Base-by-base conservation (phyloP, 805 yeast species). In the Spathaspora boniae region DNA sequence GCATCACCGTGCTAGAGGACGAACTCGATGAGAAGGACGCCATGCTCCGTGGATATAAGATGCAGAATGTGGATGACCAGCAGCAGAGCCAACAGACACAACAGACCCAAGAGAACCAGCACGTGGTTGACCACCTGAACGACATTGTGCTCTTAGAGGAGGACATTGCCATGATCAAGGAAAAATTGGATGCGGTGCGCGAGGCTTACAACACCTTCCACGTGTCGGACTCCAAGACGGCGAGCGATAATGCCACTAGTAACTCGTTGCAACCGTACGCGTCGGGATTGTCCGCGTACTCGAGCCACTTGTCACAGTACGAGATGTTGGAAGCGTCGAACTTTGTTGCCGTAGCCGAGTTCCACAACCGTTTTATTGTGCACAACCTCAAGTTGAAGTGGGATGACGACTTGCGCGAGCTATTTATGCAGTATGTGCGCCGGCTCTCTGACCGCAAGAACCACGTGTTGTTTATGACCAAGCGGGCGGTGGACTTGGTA, bases 371-470 rank as follows among this genome's bases (percentile, higher is more conserved):
- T 32, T 86, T 82, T 55, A 74, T 80, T 40, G 61, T 86, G 16
- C 88, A 87, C 46, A 77, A 82, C 37, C 69, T 86, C 55, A 76
- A 80, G 47, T 53, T 88, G 46, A 83, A 79, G 46, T 88, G 96
- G 96, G 82, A 84, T 55, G 80, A 83, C 41, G 52, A 62, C 3
- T 71, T 80, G 7, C 65, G 96, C 37, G 78, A 87, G 48, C 62
- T 75, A 9, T 60, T 86, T 29, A 72, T 75, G 52, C 72, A 77
- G 29, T 86, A 82, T 48, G 52, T 79, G 16, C 60, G 65, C 9
- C 63, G 62, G 31, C 55, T 70, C 5, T 55, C 65, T 8, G 76
- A 70, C 26, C 53, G 72, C 34, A 67, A 58, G 38, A 58, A 71
- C 0, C 63, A 62, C 22, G 54, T 56, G 3, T 73, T 68, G 46